A percentile compares a stretch with the other conserved stretches of the same genome.
Conservation (phyloP, 2,329 filamentous ascomycete species). For the Penicillium sp. region DNA sequence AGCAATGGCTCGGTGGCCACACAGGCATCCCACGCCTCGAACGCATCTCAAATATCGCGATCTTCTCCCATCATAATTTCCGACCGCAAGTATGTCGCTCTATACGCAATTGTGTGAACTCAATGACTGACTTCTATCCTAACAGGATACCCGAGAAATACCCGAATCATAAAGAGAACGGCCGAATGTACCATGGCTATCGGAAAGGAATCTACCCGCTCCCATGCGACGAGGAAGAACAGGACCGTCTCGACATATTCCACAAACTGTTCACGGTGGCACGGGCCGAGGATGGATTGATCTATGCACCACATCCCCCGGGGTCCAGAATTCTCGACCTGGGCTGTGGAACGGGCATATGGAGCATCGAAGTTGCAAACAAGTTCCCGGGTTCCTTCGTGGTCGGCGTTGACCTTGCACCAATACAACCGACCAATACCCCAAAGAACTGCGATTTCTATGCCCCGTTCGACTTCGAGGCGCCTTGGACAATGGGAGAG, state of each 20-base stretch:
- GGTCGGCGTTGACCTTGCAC: slow-evolving; percentile 52
- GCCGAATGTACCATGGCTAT: slow-evolving; percentile 60
- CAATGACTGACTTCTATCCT: neutral
- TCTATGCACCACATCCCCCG: slow-evolving; percentile 34
- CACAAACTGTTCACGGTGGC: slow-evolving; percentile 66
- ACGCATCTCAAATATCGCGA: slow-evolving; percentile 11
- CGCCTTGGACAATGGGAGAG: slow-evolving; percentile 59
- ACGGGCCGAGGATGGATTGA: slow-evolving; percentile 42
- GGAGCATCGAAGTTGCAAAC: slow-evolving; percentile 79
- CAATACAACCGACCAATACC: slow-evolving; percentile 59
- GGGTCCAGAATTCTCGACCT: slow-evolving; percentile 53
- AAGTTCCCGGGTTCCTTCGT: slow-evolving; percentile 53
- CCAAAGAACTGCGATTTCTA: slow-evolving; percentile 60
- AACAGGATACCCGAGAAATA: slow-evolving; percentile 31
- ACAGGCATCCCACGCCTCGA: slow-evolving; percentile 16
- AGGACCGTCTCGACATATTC: slow-evolving; percentile 70
- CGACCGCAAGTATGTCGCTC: slow-evolving; percentile 17
- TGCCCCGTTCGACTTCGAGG: slow-evolving; percentile 66
- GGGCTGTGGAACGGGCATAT: slow-evolving; percentile 83
- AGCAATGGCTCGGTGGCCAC: slow-evolving; percentile 27
- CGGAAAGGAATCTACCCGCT: slow-evolving; percentile 63
- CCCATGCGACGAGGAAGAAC: slow-evolving; percentile 68
- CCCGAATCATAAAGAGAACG: slow-evolving; percentile 54
- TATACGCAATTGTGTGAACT: neutral
- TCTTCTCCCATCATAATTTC: slow-evolving; percentile 17